Base-by-base conservation (phyloP, 768 basidiomycete species). In the Dentipellis fragilis region DNA sequence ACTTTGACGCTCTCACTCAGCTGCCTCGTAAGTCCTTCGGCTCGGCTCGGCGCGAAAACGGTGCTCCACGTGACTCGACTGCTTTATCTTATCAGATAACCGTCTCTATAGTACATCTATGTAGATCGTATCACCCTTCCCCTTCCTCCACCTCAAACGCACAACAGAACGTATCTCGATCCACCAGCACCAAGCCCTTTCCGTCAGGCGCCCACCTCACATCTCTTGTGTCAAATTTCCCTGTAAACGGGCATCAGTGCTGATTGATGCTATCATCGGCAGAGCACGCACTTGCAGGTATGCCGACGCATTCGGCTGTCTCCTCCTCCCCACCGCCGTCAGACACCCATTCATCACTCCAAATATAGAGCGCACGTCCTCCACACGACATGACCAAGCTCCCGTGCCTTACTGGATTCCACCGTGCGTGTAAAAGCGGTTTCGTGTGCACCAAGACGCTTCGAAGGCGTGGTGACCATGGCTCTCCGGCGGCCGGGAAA, bases 271-370 rank as follows among this genome's bases (percentile, higher is more conserved):
- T 29, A 23, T 12, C 37, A 6, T 9, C 12, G 11, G 19, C 23
- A 51, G 19, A 47, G 47, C 29, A 80, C 89, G 71, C 65, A 88
- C 89, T 81, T n/a, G 86, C 80, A 36, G 93, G 93, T 4, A 96
- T 81, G 7, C 89, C 89, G 36, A 94, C 80, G 62, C 91, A 94
- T 68, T 95, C 93, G 2, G 91, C 90, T 70, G 92, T 85, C 64
- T 92, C 91, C 58, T 73, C 70, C 64, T 81, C 83, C 46, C 78
- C 78, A 17, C 71, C 72, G 4, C 75, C 78, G 5, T 68, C 73
- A 34, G 75, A 76, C 14, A 81, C 69, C 87, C 86, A 89, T 63
- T 91, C 89, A 58, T 89, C 87, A 59, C 85, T 89, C 89, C 89
- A 93, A 8, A 76, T 80, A 67, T 86, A 89, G 21, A 89, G 65